Conservation (phyloP, 1,284 basidiomycete species). For the Sparassis latifolia region DNA sequence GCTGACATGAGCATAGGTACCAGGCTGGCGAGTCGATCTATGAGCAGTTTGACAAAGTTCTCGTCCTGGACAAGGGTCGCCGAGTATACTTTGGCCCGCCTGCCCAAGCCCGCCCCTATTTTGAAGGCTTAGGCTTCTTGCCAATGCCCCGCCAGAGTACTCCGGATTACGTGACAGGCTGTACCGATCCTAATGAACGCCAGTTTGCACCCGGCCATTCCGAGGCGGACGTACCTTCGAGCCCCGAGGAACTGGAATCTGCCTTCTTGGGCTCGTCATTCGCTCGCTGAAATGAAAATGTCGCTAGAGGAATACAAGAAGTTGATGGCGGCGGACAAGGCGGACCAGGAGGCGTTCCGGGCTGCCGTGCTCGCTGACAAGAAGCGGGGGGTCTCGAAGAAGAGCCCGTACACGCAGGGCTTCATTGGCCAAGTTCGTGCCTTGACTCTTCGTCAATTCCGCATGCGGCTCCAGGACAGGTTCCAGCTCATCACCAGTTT, state of each 20-base stretch:
- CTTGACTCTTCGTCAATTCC: constrained; percentile 71
- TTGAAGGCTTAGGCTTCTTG: constrained; percentile 73
- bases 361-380: constrained; percentile 75
- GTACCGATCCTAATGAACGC: constrained; percentile 82
- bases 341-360: constrained; percentile 71
- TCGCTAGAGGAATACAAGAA: constrained; percentile 60
- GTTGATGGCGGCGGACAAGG: constrained; percentile 56
- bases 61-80: constrained; percentile 74
- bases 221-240: constrained; percentile 60
- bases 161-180: constrained; percentile 75
- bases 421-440: constrained; percentile 72
- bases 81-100: constrained; percentile 81
- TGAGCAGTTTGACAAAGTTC: constrained; percentile 56
- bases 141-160: constrained; percentile 68
- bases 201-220: constrained; percentile 73
- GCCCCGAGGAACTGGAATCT: constrained; percentile 65
- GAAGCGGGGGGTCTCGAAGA: constrained; percentile 76
- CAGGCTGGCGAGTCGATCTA: constrained; percentile 79
- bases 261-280: constrained; percentile 59
- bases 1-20: constrained; percentile 40
- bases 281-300: constrained; percentile 38
- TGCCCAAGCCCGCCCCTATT: constrained; percentile 69
- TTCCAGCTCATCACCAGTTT: constrained; percentile 78
- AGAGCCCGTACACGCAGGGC: constrained; percentile 83
- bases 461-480: constrained; percentile 73